Conservation (phyloP, 306 rosid species). For the Acacia acuminata region DNA sequence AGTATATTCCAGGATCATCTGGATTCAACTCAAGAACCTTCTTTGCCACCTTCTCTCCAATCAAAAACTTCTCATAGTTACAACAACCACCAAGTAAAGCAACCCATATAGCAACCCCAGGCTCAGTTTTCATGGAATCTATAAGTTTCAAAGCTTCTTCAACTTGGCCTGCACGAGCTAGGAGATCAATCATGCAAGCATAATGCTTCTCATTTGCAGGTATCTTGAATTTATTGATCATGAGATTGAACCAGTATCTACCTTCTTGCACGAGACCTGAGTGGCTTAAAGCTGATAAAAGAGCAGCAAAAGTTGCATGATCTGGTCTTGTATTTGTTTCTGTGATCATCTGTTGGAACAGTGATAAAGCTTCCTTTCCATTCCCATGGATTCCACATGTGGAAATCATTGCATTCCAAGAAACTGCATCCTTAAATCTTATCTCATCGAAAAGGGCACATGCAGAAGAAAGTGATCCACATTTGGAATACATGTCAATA, state of each 20-base stretch:
- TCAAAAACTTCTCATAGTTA: constrained; percentile 27
- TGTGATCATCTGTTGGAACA: constrained; percentile 40
- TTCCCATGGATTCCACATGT: constrained; percentile 49
- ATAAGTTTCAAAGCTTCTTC: constrained; percentile 47
- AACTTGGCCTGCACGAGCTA: constrained; percentile 49
- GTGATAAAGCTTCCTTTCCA: constrained; percentile 49
- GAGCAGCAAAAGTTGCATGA: constrained; percentile 53
- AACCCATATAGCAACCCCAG: constrained; percentile 46
- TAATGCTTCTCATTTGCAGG: constrained; percentile 47
- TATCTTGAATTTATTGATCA: constrained; percentile 40
- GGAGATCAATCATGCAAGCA: constrained; percentile 53
- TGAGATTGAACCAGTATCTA: constrained; percentile 39
- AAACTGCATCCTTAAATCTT: constrained; percentile 39
- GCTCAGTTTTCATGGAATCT: constrained; percentile 33
- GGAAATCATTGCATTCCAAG: constrained; percentile 53
- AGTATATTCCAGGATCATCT: constrained; percentile 40
- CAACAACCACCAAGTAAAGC: constrained; percentile 52
- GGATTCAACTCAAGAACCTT: constrained; percentile 43
- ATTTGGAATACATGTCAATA: constrained; percentile 55
- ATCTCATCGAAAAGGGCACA: constrained; percentile 39
- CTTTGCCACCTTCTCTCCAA: constrained; percentile 43
- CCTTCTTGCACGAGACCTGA: constrained; percentile 54
- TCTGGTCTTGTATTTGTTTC: constrained; percentile 39
- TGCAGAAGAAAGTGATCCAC: constrained; percentile 45
- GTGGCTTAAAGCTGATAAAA: constrained; percentile 56